Percentiles rank a stretch among this genome's conserved stretches.
phyloP scores from a whole-genome alignment of 768 basidiomycete species.

The Leucosporidium scottii region DNA sequence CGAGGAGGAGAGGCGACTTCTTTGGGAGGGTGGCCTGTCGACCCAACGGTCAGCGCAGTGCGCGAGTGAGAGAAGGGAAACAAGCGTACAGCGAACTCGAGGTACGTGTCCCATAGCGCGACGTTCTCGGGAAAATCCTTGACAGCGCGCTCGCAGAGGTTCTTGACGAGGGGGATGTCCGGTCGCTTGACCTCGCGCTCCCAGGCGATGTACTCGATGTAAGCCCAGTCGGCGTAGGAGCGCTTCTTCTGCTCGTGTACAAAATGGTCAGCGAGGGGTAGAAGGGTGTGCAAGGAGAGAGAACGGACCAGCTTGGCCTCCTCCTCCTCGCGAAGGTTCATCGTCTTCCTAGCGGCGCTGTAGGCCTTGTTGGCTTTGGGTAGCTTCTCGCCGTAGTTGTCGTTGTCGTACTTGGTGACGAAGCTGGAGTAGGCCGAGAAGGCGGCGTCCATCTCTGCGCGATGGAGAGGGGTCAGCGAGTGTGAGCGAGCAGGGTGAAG shows the following conservation, averaged over 20 bases:
- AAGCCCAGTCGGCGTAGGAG: conserved; percentile 15
- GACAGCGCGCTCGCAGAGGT: conserved; percentile 34
- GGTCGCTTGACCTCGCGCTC: conserved; percentile 37
- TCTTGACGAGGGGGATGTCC: conserved; percentile 30
- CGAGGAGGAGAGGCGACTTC: conserved; percentile 3
- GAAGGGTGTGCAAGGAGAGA: neutral
- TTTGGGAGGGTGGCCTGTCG: conserved; percentile 5
- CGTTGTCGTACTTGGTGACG: conserved; percentile 66
- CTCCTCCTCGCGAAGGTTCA: conserved; percentile 22
- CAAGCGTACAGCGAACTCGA: conserved; percentile 56
- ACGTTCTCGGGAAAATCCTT: conserved; percentile 17
- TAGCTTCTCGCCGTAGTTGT: conserved; percentile 70
- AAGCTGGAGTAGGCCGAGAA: conserved; percentile 82
- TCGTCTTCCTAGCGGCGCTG: conserved; percentile 18
- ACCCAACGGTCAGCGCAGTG: neutral
- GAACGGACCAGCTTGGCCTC: conserved; percentile 24
- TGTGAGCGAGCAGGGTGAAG: neutral
- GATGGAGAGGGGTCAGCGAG: neutral
- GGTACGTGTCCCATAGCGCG: conserved; percentile 59
- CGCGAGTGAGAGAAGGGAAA: neutral
- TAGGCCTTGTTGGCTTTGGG: conserved; percentile 70
- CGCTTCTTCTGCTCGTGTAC: conserved; percentile 7
- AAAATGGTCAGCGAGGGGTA: neutral
- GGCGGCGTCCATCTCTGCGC: conserved; percentile 58
- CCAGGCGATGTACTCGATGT: conserved; percentile 37